Conservation (phyloP, 129 eudicot genomes). For the Logfia minima region DNA sequence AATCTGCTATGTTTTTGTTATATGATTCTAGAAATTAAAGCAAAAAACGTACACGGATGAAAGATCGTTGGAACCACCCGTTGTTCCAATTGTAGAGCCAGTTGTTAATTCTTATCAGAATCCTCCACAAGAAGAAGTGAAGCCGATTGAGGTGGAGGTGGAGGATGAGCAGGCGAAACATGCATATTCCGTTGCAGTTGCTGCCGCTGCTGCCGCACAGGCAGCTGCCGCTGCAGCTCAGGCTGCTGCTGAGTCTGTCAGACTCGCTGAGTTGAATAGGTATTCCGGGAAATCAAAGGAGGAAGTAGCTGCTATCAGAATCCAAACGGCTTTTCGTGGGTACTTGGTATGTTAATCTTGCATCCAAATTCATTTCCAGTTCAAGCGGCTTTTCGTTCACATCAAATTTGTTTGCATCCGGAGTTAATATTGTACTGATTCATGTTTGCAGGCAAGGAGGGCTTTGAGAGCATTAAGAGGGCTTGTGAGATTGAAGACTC, state of each 20-base stretch:
- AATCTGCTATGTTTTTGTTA: background rate
- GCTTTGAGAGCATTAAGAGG: slow-evolving; percentile 86
- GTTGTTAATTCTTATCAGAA: slow-evolving; percentile 22
- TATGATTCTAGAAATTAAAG: slow-evolving; percentile 31
- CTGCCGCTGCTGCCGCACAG: slow-evolving; percentile 76
- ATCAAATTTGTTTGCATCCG: background rate
- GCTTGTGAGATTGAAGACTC: slow-evolving; percentile 74
- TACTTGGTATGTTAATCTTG: slow-evolving; percentile 57
- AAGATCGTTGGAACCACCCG: slow-evolving; percentile 36
- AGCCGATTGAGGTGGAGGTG: slow-evolving; percentile 45
- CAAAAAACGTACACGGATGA: slow-evolving; percentile 26
- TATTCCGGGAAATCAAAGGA: slow-evolving; percentile 61
- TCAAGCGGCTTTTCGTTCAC: background rate
- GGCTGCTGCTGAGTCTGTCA: slow-evolving; percentile 71
- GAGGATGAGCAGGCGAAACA: slow-evolving; percentile 69
- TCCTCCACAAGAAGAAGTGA: slow-evolving; percentile 37
- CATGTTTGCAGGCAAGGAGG: slow-evolving; percentile 67
- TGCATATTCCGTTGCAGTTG: slow-evolving; percentile 58
- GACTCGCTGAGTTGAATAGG: slow-evolving; percentile 47
- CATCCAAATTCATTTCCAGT: background rate
- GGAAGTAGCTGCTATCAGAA: slow-evolving; percentile 73
- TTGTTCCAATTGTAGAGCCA: slow-evolving; percentile 29
- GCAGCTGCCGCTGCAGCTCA: slow-evolving; percentile 69
- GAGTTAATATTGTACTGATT: slow-evolving; percentile 5
- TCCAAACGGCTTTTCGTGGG: slow-evolving; percentile 89